Base-by-base conservation (phyloP, 345 rosid genomes). In the Eucalyptus regnans region DNA sequence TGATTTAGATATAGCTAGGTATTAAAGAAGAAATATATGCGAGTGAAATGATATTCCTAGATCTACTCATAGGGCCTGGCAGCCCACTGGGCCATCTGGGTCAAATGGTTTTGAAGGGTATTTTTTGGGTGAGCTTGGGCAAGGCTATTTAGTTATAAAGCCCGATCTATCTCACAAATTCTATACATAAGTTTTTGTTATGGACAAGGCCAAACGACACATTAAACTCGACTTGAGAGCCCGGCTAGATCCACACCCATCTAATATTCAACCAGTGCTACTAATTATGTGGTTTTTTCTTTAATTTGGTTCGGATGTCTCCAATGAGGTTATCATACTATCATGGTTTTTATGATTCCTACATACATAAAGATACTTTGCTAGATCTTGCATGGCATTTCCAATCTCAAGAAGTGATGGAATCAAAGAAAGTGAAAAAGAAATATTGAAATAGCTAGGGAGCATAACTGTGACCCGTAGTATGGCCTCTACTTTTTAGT, bases 121-220 rank as follows among this genome's bases (percentile, higher is more conserved):
- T 20, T 6, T 71, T 41, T 76, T 76, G 15, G 48, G 20, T 76
- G 84, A 12, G 84, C 48, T 41, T 76, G 48, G 48, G 48, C 7
- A 20, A 20, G 83, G 48, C 48, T 76, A 23, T 76, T 41, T 20
- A 76, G 29, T 37, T 12, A 22, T 41, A 76, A 76, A 41, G 48
- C 48, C 84, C 15, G 48, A 44, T 41, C 1, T 29, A 76, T 0
- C 48, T 44, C 84, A 76, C 44, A 37, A 20, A 37, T 37, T 37
- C 0, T 20, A 41, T 5, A 11, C 48, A 41, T 6, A 41, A 2
- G 0, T 20, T 76, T 76, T 76, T 20, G 29, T 12, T 1, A 6
- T 76, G 84, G 84, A 22, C 48, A 37, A 41, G 48, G 84, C 84
- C 12, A 2, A 41, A 43, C 48, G 6, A 76, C 84, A 76, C 11